Evolutionary conservation across 306 rosid species (phyloP).

Genomic region (Fragaria ananassa): DNA sequence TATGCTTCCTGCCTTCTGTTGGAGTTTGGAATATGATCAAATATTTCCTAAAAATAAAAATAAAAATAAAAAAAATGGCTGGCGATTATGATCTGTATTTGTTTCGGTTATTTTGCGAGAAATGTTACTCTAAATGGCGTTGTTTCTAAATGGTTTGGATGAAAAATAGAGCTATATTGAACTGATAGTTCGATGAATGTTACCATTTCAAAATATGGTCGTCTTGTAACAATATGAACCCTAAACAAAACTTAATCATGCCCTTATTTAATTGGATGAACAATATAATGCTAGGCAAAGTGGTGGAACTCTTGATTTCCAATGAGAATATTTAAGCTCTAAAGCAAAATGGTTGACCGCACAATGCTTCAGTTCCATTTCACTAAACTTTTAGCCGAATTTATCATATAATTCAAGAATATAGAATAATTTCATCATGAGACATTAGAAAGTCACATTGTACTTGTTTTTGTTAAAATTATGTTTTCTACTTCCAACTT

Average conservation of each 20-base stretch:
- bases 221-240: too few species aligned
- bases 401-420: background rate
- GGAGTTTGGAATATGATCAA: background rate
- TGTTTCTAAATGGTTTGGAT: background rate
- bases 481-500: background rate
- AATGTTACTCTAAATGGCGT: background rate
- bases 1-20: background rate
- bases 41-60: background rate
- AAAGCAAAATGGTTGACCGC: background rate
- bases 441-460: background rate
- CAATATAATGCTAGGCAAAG: background rate
- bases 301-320: background rate
- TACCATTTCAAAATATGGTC: background rate
- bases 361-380: background rate
- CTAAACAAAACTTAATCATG: too few species aligned
- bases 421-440: background rate
- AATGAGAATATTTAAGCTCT: background rate
- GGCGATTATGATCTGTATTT: background rate
- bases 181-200: background rate
- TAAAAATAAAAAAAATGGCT: background rate
- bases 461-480: background rate
- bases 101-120: background rate
- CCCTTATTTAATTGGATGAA: too few species aligned
- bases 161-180: background rate
- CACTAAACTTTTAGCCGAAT: background rate